A percentile compares a stretch with the other conserved stretches of the same genome.
Evolutionary conservation across 768 basidiomycete species (phyloP).

Genomic region (Royoungia palumana): DNA sequence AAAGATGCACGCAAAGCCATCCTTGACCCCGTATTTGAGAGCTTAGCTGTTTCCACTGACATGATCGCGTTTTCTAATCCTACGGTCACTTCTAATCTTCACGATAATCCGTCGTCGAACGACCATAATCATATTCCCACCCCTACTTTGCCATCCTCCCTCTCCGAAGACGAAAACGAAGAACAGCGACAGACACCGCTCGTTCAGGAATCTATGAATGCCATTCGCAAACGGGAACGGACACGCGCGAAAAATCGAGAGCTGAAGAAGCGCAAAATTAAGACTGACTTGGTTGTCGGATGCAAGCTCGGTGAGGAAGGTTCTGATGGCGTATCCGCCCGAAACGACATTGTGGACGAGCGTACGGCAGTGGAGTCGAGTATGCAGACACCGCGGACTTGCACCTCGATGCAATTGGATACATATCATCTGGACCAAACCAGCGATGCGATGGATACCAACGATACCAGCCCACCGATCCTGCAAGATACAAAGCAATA

Average conservation of each 20-base stretch:
- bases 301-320: slow-evolving; percentile 28
- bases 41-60: slow-evolving; percentile 17
- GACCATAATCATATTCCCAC: slow-evolving; percentile 17
- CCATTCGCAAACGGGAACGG: slow-evolving; percentile 34
- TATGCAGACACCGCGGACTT: slow-evolving; percentile 29
- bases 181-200: slow-evolving; percentile 5
- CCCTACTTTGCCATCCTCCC: slow-evolving; percentile 22
- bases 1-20: slow-evolving; percentile 48
- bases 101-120: slow-evolving; percentile 21
- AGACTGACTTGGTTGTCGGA: slow-evolving; percentile 31
- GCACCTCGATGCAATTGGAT: slow-evolving; percentile 18
- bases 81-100: slow-evolving; percentile 30
- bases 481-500: slow-evolving; percentile 1
- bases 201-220: slow-evolving; percentile 16
- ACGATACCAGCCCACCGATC: slow-evolving; percentile 3
- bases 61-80: slow-evolving; percentile 17
- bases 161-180: slow-evolving; percentile 35
- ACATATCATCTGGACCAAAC: slow-evolving; percentile 3
- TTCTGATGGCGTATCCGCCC: slow-evolving; percentile 47
- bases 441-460: slow-evolving; percentile 13
- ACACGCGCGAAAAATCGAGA: slow-evolving; percentile 53
- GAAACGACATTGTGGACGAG: slow-evolving; percentile 58
- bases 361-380: slow-evolving; percentile 58
- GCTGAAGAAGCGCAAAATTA: slow-evolving; percentile 52
- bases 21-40: slow-evolving; percentile 42